phyloP scores from a whole-genome alignment of 208 protist species.

The Acanthamoeba sp. region DNA sequence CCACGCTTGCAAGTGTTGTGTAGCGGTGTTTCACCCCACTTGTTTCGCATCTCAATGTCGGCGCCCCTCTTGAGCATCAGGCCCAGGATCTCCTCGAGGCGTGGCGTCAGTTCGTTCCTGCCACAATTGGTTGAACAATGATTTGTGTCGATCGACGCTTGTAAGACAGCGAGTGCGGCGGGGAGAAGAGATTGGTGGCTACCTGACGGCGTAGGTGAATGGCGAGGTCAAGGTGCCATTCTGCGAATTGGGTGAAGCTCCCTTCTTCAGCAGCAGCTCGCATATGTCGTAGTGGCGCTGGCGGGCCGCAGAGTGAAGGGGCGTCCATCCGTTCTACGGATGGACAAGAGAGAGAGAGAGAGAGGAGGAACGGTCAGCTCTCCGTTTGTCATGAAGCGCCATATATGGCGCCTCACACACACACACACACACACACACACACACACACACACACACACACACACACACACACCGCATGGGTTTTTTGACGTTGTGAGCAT shows the following conservation, averaged over 20 bases:
- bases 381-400: too few species aligned
- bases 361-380: too few species aligned
- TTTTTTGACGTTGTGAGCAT: neutral
- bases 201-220: neutral
- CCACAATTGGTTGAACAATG: neutral
- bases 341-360: neutral
- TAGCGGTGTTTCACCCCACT: neutral
- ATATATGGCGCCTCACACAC: too few species aligned
- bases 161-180: neutral
- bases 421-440: too few species aligned
- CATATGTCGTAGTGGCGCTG: conserved; percentile 14
- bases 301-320: neutral
- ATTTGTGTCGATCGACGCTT: neutral
- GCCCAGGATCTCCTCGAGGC: neutral
- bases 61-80: neutral
- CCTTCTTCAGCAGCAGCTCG: conserved; percentile 41
- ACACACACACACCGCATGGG: too few species aligned
- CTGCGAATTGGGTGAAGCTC: conserved; percentile 7
- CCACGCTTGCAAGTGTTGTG: conserved; percentile 19
- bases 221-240: conserved; percentile 3
- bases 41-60: conserved; percentile 21
- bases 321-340: conserved; percentile 6
- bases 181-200: neutral
- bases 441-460: too few species aligned
- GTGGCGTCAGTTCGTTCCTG: neutral